Evolutionary conservation across 768 basidiomycete species (phyloP).

Genomic region (Psilocybe tampanensis): DNA sequence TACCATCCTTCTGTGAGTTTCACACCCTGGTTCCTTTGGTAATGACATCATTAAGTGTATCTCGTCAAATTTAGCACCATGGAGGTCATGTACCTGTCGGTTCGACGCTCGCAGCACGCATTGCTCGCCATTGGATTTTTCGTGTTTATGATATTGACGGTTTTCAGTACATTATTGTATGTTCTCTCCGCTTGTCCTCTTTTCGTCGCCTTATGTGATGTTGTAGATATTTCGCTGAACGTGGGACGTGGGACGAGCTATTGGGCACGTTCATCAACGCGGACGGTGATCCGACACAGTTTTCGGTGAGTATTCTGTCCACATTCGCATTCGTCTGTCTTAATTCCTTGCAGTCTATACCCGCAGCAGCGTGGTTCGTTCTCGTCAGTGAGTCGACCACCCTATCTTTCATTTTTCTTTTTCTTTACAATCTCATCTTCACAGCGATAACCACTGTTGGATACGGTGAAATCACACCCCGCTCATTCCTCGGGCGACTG

Average conservation of each 20-base stretch:
- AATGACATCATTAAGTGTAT: too few species aligned
- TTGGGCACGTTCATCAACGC: slow-evolving; percentile 82
- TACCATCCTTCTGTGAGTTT: slow-evolving; percentile 75
- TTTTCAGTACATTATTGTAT: slow-evolving; percentile 85
- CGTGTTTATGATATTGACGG: slow-evolving; percentile 82
- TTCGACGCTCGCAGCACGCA: slow-evolving; percentile 84
- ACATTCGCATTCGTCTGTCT: not conserved
- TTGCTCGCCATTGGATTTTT: slow-evolving; percentile 86
- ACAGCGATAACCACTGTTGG: too few species aligned
- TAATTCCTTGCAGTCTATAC: slow-evolving; percentile 32
- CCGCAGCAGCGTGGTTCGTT: slow-evolving; percentile 68
- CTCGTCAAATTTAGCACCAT: slow-evolving; percentile 57
- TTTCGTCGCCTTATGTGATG: not conserved
- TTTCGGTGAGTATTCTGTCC: slow-evolving; percentile 51
- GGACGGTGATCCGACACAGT: slow-evolving; percentile 83
- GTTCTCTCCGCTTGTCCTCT: slow-evolving; percentile 20
- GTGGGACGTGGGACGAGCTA: slow-evolving; percentile 86
- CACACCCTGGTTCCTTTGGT: too few species aligned
- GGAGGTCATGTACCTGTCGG: slow-evolving; percentile 91
- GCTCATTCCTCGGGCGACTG: too few species aligned
- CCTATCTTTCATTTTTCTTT: not conserved
- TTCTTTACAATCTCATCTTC: too few species aligned
- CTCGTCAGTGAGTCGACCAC: slow-evolving; percentile 78
- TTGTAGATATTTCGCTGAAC: slow-evolving; percentile 81
- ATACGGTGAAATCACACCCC: too few species aligned